Percentiles rank a stretch among this genome's conserved stretches.
These are phyloP conservation scores for Shiraia bambusicola DNA, from an alignment of 2,329 filamentous ascomycete species.

Conservation along the genomic window DNA sequence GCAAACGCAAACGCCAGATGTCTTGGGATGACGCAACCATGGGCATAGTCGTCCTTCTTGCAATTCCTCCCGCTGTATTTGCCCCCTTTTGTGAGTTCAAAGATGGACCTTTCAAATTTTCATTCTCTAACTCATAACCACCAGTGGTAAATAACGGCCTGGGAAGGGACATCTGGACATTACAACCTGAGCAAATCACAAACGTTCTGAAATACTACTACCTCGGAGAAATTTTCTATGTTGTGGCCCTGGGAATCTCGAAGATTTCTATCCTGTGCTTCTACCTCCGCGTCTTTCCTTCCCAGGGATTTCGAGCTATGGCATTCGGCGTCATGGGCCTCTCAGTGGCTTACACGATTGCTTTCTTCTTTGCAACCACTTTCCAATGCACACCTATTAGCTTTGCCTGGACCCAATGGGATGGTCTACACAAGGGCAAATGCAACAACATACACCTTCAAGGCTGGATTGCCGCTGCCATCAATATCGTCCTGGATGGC, in stretches of 20 bases:
- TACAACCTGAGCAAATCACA: constrained; percentile 46
- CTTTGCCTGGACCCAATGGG: constrained; percentile 51
- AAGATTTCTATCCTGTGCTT: constrained; percentile 42
- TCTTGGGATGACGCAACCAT: constrained; percentile 45
- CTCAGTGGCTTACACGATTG: constrained; percentile 31
- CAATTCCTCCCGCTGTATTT: constrained; percentile 26
- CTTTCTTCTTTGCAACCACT: constrained; percentile 53
- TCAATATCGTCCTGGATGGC: constrained; percentile 36
- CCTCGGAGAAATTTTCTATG: constrained; percentile 38
- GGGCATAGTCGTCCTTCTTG: constrained; percentile 39
- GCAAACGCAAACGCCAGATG: constrained; percentile 36
- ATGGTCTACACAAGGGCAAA: constrained; percentile 22
- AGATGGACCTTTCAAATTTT: too few species aligned
- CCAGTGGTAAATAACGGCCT: constrained; percentile 43
- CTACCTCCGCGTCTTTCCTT: constrained; percentile 39
- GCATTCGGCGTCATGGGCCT: constrained; percentile 31
- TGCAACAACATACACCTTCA: constrained; percentile 40
- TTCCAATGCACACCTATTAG: constrained; percentile 54
- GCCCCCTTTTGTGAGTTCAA: constrained; percentile 11
- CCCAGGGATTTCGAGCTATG: constrained; percentile 24
- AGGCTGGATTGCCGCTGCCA: constrained; percentile 32
- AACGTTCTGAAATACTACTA: constrained; percentile 42
- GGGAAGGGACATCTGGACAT: constrained; percentile 56
- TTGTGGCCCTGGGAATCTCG: constrained; percentile 27
- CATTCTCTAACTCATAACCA: constrained; percentile 14